phyloP scores from a whole-genome alignment of 2,329 filamentous ascomycete genomes.

The Podosphaera xanthii region DNA sequence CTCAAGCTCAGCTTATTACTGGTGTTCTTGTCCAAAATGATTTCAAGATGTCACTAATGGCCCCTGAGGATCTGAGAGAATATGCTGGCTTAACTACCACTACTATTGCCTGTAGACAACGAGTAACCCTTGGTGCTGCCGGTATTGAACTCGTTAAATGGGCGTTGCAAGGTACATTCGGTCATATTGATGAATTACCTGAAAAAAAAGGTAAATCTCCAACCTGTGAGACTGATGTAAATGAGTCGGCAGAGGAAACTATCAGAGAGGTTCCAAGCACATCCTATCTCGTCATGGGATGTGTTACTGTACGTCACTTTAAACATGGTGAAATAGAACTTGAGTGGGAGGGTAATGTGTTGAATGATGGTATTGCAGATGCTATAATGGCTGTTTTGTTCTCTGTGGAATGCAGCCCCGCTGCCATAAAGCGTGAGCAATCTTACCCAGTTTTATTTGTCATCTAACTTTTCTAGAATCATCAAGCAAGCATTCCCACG shows the following conservation, averaged over 20 bases:
- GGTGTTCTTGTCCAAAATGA: constrained; percentile 94
- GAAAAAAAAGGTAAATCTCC: constrained; percentile 9
- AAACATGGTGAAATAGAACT: constrained; percentile 63
- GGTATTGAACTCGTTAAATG: constrained; percentile 81
- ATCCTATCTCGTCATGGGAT: constrained; percentile 65
- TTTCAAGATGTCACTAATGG: constrained; percentile 93
- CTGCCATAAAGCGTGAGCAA: constrained; percentile 66
- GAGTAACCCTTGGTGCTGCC: constrained; percentile 66
- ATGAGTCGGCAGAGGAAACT: constrained; percentile 17
- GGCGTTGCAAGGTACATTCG: constrained; percentile 87
- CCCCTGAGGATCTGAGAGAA: constrained; percentile 81
- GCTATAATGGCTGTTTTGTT: constrained; percentile 83
- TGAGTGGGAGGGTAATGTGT: constrained; percentile 94
- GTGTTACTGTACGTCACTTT: constrained; percentile 58
- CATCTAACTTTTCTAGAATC: constrained; percentile 23
- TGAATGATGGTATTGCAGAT: constrained; percentile 96
- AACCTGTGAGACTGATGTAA: constrained; percentile 21
- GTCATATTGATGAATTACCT: constrained; percentile 47
- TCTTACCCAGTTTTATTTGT: constrained; percentile 5
- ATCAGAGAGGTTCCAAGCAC: constrained; percentile 44
- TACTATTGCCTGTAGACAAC: constrained; percentile 79
- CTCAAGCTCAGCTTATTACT: constrained; percentile 40
- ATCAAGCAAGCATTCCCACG: constrained; percentile 31
- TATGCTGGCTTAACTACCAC: constrained; percentile 95
- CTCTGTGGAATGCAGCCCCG: constrained; percentile 79